Evolutionary conservation across 805 yeast genomes (phyloP), one percentile per base, ranked within the genome.

Genomic region (Wickerhamiella bombiphila): DNA sequence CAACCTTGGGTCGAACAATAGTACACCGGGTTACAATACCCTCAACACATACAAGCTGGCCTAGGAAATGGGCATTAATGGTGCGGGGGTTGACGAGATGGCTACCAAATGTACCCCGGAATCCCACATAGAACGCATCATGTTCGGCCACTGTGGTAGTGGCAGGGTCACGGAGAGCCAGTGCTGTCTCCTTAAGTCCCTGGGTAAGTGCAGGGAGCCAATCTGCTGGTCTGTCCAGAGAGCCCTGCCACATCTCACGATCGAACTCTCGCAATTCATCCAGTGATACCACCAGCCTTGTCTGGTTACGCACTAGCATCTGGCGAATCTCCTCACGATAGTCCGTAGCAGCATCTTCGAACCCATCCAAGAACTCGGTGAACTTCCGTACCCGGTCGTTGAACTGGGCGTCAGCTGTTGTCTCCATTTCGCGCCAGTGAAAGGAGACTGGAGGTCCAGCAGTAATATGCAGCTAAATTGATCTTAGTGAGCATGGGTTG

Each of bases 21-120:
- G 96, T 85, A 22, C 94, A 86, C 45, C 91, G 69, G 1, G 97
- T 88, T 14, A 91, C 94, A 49, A 91, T 91, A 39, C 98, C 98
- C 60, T 91, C 96, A 18, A 91, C 66, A 1, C 93, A 76, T 32
- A 91, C 73, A 70, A 88, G 64, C 53, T 77, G 76, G 39, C 94
- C 83, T 36, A 91, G 63, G 46, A 72, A 77, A 11, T 68, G 60
- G 2, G 97, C 77, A 42, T 76, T 72, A 40, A 91, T 74, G 3
- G 94, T 74, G 52, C 97, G 70, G 16, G 98, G 96, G 18, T 85
- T 77, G 21, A 88, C 75, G 32, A 78, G 70, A 54, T 85, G 86
- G 39, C 76, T 72, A 39, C 97, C 97, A 58, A 91, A 83, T 0
- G 96, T 76, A 38, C 98, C 98, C 48, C 71, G 74, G 60, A 88